A percentile compares a stretch with the other conserved stretches of the same genome.
Evolutionary conservation across 2,329 filamentous ascomycete genomes (phyloP).

Genomic region (Rasamsonia emersonii): DNA sequence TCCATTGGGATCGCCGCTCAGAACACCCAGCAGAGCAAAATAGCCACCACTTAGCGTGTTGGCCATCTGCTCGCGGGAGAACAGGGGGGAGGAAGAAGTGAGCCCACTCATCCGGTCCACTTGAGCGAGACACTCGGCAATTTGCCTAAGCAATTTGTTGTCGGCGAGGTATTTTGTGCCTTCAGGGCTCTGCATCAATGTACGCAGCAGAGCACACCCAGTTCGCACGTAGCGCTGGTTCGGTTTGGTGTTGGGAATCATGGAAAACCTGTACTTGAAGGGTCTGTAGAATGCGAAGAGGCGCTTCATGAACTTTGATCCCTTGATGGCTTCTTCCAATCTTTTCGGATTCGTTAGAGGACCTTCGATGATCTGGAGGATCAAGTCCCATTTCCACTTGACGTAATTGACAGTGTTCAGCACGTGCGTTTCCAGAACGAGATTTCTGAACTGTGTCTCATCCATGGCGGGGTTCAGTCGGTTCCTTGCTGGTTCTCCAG

Average conservation of each 20-base stretch:
- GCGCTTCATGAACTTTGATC: constrained; percentile 91
- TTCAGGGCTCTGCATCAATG: constrained; percentile 74
- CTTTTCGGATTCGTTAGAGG: constrained; percentile 85
- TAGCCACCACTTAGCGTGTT: constrained; percentile 90
- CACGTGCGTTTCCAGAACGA: constrained; percentile 67
- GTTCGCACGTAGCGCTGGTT: constrained; percentile 90
- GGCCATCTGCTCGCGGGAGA: constrained; percentile 72
- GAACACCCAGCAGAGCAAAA: constrained; percentile 79
- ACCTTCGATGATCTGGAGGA: constrained; percentile 83
- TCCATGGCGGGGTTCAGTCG: constrained; percentile 56
- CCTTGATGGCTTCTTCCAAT: constrained; percentile 86
- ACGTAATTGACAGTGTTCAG: constrained; percentile 80
- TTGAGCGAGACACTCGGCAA: constrained; percentile 92
- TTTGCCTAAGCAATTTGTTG: constrained; percentile 86
- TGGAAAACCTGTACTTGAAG: constrained; percentile 92
- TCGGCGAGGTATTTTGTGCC: constrained; percentile 78
- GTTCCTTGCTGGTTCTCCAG: constrained; percentile 38
- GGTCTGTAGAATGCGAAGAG: constrained; percentile 91
- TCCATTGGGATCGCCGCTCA: constrained; percentile 75
- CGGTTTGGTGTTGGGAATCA: constrained; percentile 79
- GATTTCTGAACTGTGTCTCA: constrained; percentile 53
- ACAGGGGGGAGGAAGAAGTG: constrained; percentile 73
- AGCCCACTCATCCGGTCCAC: constrained; percentile 70
- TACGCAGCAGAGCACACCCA: constrained; percentile 80
- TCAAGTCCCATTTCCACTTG: constrained; percentile 97